Evolutionary conservation across 495 filamentous ascomycete genomes (phyloP), one percentile per base, ranked within the genome.

Genomic region (Aspergillus campestris): DNA sequence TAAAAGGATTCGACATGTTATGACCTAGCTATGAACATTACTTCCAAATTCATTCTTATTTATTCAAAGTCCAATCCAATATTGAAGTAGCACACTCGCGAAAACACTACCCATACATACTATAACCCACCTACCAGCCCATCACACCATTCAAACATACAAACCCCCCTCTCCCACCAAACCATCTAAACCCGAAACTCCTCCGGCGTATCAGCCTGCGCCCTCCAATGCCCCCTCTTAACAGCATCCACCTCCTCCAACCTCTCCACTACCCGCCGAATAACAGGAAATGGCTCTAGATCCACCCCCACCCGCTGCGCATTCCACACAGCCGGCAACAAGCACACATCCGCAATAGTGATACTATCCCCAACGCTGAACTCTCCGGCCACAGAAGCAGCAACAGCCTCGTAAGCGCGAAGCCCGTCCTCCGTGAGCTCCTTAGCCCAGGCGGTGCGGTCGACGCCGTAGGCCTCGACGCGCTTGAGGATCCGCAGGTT

Each of bases 311-410:
- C 68, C 34, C 72, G 49, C 60, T 73, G 53, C 11, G 75, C 74
- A 1, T 65, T 68, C 68, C 71, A 75, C 14, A 69, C 69, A 28
- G 72, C 72, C 27, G 73, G 74, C 36, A 73, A 54, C 38, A 79
- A 54, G 42, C 64, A 68, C n/a, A 77, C 59, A 66, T 79, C 76
- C 35, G 76, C 76, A 42, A 76, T 39, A 0, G 66, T 71, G 8
- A 78, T 58, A 37, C 50, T 36, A 60, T 79, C 74, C 0, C 74
- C 75, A 28, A 77, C 68, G 35, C 67, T 73, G 47, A 70, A 78
- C 37, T 37, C 45, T 14, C 74, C 72, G 12, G 67, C 71, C 9
- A 58, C 57, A 0, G 38, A 13, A 8, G 47, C 37, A 12, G 62
- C 52, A 40, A 64, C 39, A 13, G 50, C 44, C 49, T 79, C 75